Percentiles rank a stretch among this genome's conserved stretches.
phyloP scores from a whole-genome alignment of 2,329 filamentous ascomycete species.

The Aspergillus neotritici region DNA sequence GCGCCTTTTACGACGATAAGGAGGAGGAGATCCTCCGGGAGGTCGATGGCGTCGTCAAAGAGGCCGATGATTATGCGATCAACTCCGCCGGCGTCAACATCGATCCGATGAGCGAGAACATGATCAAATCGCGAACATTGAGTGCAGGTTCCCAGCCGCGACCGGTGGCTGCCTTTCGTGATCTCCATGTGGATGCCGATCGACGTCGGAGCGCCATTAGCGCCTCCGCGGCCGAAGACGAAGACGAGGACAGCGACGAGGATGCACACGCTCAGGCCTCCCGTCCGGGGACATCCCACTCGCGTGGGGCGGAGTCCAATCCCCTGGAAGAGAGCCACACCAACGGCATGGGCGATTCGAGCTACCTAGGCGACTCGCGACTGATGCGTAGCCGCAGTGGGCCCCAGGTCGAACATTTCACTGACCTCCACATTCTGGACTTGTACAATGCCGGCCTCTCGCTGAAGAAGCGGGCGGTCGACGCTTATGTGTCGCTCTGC shows the following conservation, averaged over 20 bases:
- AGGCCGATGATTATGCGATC: slow-evolving; percentile 64
- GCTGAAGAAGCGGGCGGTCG: slow-evolving; percentile 84
- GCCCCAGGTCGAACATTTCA: slow-evolving; percentile 65
- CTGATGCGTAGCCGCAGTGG: slow-evolving; percentile 18
- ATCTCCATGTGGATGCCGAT: slow-evolving; percentile 41
- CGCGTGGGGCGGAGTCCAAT: slow-evolving; percentile 23
- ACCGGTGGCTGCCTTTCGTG: slow-evolving; percentile 50
- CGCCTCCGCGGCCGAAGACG: slow-evolving; percentile 48
- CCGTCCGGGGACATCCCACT: slow-evolving; percentile 15
- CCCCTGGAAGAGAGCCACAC: slow-evolving; percentile 24
- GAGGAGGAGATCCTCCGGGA: slow-evolving; percentile 82
- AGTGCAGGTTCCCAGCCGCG: slow-evolving; percentile 40
- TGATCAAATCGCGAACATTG: slow-evolving; percentile 38
- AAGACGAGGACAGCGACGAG: slow-evolving; percentile 49
- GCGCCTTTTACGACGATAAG: slow-evolving; percentile 82
- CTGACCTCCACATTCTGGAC: slow-evolving; percentile 64
- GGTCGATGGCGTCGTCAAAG: slow-evolving; percentile 67
- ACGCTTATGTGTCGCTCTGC: slow-evolving; percentile 84
- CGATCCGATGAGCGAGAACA: slow-evolving; percentile 38
- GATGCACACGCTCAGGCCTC: slow-evolving; percentile 50
- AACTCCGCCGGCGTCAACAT: slow-evolving; percentile 45
- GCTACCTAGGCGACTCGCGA: slow-evolving; percentile 22
- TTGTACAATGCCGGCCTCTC: slow-evolving; percentile 70
- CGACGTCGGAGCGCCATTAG: slow-evolving; percentile 44
- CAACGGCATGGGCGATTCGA: slow-evolving; percentile 33